These are phyloP conservation scores for Inosperma sp. DNA, from an alignment of 768 basidiomycete genomes.

Conservation along the genomic window DNA sequence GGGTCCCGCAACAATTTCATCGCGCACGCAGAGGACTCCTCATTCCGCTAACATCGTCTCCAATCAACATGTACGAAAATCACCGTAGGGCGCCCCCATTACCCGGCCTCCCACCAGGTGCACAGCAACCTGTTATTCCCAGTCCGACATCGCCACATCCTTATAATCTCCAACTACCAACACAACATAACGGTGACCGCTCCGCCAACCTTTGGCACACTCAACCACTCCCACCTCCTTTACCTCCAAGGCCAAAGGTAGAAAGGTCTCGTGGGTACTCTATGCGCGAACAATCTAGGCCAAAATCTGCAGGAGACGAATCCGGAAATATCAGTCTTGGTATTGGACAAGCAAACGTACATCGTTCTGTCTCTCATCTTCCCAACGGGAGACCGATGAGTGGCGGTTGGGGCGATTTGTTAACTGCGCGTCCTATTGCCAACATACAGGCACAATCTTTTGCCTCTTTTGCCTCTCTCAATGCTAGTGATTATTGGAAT, in stretches of 20 bases:
- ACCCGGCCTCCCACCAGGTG: conserved; percentile 17
- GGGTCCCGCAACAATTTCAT: too few relatives aligned
- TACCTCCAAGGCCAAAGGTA: conserved; percentile 11
- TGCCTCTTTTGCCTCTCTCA: conserved; percentile 37
- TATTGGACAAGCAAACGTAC: conserved; percentile 52
- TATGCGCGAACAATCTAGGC: conserved; percentile 22
- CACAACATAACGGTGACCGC: background rate
- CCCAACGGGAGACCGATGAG: conserved; percentile 29
- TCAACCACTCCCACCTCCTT: conserved; percentile 4
- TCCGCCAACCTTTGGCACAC: conserved; percentile 8
- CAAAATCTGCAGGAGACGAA: conserved; percentile 9
- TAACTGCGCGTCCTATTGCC: conserved; percentile 12
- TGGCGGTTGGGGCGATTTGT: conserved; percentile 38
- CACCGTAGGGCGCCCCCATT: conserved; percentile 6
- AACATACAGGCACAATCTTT: conserved; percentile 26
- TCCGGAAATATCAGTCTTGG: conserved; percentile 18
- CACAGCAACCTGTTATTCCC: conserved; percentile 18
- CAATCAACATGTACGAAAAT: conserved; percentile 11
- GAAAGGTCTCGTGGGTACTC: conserved; percentile 33
- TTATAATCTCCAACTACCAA: background rate
- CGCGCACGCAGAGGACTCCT: too few relatives aligned
- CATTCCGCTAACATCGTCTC: background rate
- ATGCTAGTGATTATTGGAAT: conserved; percentile 35
- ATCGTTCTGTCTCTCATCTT: conserved; percentile 41
- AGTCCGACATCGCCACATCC: conserved; percentile 2